Conservation (phyloP, 2,329 filamentous ascomycete species). For the Geosmithia putterillii region DNA sequence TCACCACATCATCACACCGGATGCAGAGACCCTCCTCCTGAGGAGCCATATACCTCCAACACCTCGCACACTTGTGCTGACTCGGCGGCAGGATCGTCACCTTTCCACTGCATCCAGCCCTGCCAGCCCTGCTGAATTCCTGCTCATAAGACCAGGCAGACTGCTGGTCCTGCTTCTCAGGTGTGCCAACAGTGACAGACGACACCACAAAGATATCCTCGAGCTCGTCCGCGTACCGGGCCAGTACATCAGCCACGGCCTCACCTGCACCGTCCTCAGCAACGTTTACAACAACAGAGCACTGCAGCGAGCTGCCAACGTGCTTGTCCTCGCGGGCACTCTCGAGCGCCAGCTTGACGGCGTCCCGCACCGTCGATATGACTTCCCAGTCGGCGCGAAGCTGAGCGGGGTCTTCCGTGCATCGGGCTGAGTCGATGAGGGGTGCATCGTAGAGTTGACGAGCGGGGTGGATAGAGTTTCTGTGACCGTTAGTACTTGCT, state of each 20-base stretch:
- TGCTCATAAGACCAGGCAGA: conserved; percentile 27
- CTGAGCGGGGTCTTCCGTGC: conserved; percentile 22
- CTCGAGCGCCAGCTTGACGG: conserved; percentile 68
- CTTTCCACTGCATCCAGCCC: conserved; percentile 17
- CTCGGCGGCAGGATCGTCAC: conserved; percentile 35
- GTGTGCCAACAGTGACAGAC: conserved; percentile 35
- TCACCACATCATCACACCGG: conserved; percentile 58
- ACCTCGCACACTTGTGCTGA: conserved; percentile 66
- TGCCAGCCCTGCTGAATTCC: conserved; percentile 23
- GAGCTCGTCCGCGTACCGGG: conserved; percentile 37
- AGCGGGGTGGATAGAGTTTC: conserved; percentile 23
- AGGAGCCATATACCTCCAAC: conserved; percentile 78
- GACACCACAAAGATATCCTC: conserved; percentile 59
- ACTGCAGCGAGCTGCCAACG: conserved; percentile 72
- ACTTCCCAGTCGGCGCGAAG: conserved; percentile 29
- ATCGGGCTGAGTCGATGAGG: conserved; percentile 24
- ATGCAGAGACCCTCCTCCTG: conserved; percentile 54
- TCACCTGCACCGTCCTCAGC: conserved; percentile 15
- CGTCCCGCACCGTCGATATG: conserved; percentile 45
- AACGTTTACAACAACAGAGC: conserved; percentile 48
- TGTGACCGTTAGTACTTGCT: conserved; percentile 7
- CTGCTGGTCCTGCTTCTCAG: conserved; percentile 14
- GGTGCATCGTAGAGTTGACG: conserved; percentile 33
- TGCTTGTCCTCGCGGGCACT: conserved; percentile 56
- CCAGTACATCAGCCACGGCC: conserved; percentile 15